phyloP scores from a whole-genome alignment of 257 asterid species.

The Nicotiana undulata region DNA sequence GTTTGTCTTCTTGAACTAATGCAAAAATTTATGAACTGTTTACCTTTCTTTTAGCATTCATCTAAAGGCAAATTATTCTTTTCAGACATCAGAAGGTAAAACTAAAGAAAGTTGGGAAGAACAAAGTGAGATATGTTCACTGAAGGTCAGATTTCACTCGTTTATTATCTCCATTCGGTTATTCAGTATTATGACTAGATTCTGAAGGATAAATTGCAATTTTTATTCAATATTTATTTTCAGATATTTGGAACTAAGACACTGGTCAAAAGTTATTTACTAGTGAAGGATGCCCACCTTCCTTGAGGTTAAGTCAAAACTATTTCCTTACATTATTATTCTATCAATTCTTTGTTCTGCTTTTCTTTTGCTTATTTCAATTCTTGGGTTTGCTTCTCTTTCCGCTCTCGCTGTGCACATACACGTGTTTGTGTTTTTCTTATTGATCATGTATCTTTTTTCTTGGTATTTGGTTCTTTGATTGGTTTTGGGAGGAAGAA shows the following conservation, averaged over 20 bases:
- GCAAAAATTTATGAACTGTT: background rate
- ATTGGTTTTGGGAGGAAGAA: too few species aligned
- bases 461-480: too few species aligned
- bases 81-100: constrained; percentile 56
- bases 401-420: too few species aligned
- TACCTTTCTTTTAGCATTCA: constrained; percentile 9
- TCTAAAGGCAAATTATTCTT: constrained; percentile 1
- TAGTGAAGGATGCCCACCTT: constrained; percentile 90
- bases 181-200: background rate
- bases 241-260: constrained; percentile 94
- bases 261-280: constrained; percentile 92
- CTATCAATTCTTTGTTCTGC: too few species aligned
- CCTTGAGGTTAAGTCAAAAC: constrained; percentile 6
- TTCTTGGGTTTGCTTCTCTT: too few species aligned
- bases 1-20: constrained; percentile 39
- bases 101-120: constrained; percentile 76
- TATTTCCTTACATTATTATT: too few species aligned
- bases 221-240: constrained; percentile 4
- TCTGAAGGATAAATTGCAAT: background rate
- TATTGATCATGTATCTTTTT: too few species aligned
- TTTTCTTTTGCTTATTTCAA: too few species aligned
- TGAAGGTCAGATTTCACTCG: constrained; percentile 45
- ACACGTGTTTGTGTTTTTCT: too few species aligned
- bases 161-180: background rate
- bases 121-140: constrained; percentile 74